A percentile compares a stretch with the other conserved stretches of the same genome.
Conservation (phyloP, 2,329 filamentous ascomycete species). For the Pseudogymnoascus sp. region DNA sequence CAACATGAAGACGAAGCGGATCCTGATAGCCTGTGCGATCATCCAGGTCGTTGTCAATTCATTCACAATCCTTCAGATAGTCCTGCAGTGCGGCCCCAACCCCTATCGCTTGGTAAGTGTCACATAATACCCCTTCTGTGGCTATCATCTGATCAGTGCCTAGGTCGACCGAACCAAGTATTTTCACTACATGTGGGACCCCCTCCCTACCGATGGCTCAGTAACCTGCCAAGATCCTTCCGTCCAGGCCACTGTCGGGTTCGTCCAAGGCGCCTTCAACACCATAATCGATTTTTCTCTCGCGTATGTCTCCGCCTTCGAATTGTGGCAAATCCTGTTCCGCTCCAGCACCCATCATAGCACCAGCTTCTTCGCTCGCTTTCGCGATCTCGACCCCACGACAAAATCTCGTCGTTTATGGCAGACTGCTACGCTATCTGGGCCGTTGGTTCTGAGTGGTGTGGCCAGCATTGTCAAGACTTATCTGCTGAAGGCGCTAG, state of each 20-base stretch:
- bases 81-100: slow-evolving; percentile 30
- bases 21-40: slow-evolving; percentile 27
- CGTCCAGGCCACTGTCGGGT: slow-evolving; percentile 30
- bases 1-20: slow-evolving; percentile 25
- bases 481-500: slow-evolving; percentile 30
- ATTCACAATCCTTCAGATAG: slow-evolving; percentile 29
- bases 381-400: slow-evolving; percentile 25
- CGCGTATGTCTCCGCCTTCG: slow-evolving; percentile 26
- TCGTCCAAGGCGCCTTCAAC: slow-evolving; percentile 32
- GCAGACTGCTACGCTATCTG: slow-evolving; percentile 30
- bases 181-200: slow-evolving; percentile 34
- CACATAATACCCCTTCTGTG: background rate
- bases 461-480: slow-evolving; percentile 32
- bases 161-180: slow-evolving; percentile 24
- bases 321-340: slow-evolving; percentile 31
- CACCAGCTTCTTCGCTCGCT: slow-evolving; percentile 23
- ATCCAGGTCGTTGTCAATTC: slow-evolving; percentile 29
- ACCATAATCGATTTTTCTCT: slow-evolving; percentile 29
- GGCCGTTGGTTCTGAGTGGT: slow-evolving; percentile 29
- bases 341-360: slow-evolving; percentile 23
- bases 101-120: slow-evolving; percentile 24
- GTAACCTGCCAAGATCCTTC: slow-evolving; percentile 28
- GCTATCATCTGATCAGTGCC: background rate
- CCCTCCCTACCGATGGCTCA: slow-evolving; percentile 28
- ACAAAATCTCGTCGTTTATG: slow-evolving; percentile 29